These are phyloP conservation scores for Fusarium austroafricanum DNA, from an alignment of 2,329 filamentous ascomycete species.

Conservation along the genomic window DNA sequence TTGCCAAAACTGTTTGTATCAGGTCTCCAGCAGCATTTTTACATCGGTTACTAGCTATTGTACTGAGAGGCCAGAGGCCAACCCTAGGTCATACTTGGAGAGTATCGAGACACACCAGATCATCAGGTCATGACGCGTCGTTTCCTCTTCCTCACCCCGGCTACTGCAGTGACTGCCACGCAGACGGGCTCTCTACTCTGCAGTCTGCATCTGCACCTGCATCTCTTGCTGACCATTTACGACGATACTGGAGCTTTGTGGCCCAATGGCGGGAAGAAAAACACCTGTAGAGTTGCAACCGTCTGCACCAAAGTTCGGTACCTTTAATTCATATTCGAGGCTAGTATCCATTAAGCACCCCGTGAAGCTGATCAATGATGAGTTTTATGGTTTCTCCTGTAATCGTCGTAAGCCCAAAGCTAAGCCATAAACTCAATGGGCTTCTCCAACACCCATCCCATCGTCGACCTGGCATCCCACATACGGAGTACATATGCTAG, in stretches of 20 bases:
- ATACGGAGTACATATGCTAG: too few species aligned
- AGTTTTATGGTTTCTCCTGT: neutral
- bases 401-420: conserved; percentile 22
- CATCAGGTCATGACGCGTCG: conserved; percentile 47
- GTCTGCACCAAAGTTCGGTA: conserved; percentile 12
- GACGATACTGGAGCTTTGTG: conserved; percentile 27
- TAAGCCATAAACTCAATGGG: conserved; percentile 31
- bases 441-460: conserved; percentile 7
- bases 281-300: conserved; percentile 25
- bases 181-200: conserved; percentile 13
- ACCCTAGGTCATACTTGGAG: conserved; percentile 14
- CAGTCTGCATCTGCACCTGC: neutral
- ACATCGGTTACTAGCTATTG: neutral
- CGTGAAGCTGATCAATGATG: conserved; percentile 15
- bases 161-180: conserved; percentile 40
- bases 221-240: conserved; percentile 28
- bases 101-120: conserved; percentile 37
- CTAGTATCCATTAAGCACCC: conserved; percentile 7
- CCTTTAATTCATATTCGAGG: conserved; percentile 29
- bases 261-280: conserved; percentile 16
- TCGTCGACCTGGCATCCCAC: too few species aligned
- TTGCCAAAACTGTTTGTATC: conserved; percentile 6
- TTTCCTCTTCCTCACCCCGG: conserved; percentile 25
- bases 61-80: neutral
- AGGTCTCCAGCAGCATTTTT: conserved; percentile 8